A percentile compares a stretch with the other conserved stretches of the same genome.
These are phyloP conservation scores for Umbelopsis vinacea DNA, from an alignment of 192 early-diverging fungal genomes.

Conservation along the genomic window DNA sequence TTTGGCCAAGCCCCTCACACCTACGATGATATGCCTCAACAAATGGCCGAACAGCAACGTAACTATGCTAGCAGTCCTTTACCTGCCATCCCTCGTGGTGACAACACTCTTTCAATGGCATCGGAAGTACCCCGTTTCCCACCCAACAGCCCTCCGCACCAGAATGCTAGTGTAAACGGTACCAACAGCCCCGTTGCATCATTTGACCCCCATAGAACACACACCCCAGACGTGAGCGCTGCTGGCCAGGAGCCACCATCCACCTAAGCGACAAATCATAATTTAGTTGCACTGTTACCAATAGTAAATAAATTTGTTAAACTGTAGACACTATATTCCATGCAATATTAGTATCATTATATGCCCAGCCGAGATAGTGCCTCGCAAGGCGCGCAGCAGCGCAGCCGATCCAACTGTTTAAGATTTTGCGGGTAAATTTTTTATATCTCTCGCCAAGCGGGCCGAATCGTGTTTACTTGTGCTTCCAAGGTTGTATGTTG, in stretches of 20 bases:
- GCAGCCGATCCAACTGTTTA: too few species aligned
- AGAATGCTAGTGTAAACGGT: not conserved
- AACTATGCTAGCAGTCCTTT: not conserved
- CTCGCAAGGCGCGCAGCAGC: too few species aligned
- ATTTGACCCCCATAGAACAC: not conserved
- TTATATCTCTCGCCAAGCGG: too few species aligned
- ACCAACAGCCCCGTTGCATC: not conserved
- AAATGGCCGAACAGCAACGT: not conserved
- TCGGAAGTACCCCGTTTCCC: conserved; percentile 11
- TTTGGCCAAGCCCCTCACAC: not conserved
- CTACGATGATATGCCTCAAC: not conserved
- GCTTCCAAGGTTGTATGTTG: too few species aligned
- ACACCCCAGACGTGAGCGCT: not conserved
- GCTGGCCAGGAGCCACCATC: not conserved
- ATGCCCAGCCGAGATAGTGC: too few species aligned
- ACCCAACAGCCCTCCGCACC: not conserved
- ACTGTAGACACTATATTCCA: too few species aligned
- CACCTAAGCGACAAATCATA: too few species aligned
- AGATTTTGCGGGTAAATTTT: too few species aligned
- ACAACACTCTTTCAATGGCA: not conserved
- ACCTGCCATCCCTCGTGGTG: not conserved
- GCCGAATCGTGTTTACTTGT: too few species aligned
- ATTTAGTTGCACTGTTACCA: too few species aligned
- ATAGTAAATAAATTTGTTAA: too few species aligned
- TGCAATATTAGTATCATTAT: too few species aligned